Base-by-base conservation (phyloP, 495 filamentous ascomycete species). In the Cairneyella variabilis region DNA sequence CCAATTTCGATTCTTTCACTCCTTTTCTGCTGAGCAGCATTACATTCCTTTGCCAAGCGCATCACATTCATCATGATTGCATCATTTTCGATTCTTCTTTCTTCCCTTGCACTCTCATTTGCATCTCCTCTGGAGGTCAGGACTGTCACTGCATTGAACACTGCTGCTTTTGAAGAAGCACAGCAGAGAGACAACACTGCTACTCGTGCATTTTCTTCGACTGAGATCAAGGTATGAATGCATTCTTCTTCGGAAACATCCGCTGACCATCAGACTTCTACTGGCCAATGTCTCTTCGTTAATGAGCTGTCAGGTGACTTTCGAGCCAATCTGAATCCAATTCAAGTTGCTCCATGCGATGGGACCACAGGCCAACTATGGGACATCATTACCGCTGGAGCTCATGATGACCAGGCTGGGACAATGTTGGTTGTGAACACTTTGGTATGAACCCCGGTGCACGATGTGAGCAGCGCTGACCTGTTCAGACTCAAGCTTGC, bases 231-330 rank as follows among this genome's bases (percentile, higher is more conserved):
- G 65, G 74, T 76, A 62, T 12, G 65, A 30, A 14, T 45, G 18
- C 5, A 48, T 18, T 36, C 5, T 27, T 14, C 11, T 9, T n/a
- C n/a, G 1, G 27, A 8, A 21, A 36, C 11, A 36, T 26, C 14
- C 2, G 36, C 44, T 47, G 26, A 47, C 25, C 14, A 25, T 28
- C 21, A 78, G 74, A 78, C 76, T 21, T 73, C 76, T 1, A 70
- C 73, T 48, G 76, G 75, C 8, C 65, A 69, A 56, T 82, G 78
- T 47, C 70, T 82, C 18, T 77, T 74, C 48, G 71, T 82, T 21
- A 68, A 79, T 53, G 67, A 76, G 51, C 64, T 78, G 3, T 79
- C 76, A 4, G 78, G 78, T 5, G 78, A 82, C 58, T 82, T 82
- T 54, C 71, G 78, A 20, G 74, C 73, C 41, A 82, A 82, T 55